Base-by-base conservation (phyloP, 2,329 filamentous ascomycete species). In the Mycocentrospora acerina region DNA sequence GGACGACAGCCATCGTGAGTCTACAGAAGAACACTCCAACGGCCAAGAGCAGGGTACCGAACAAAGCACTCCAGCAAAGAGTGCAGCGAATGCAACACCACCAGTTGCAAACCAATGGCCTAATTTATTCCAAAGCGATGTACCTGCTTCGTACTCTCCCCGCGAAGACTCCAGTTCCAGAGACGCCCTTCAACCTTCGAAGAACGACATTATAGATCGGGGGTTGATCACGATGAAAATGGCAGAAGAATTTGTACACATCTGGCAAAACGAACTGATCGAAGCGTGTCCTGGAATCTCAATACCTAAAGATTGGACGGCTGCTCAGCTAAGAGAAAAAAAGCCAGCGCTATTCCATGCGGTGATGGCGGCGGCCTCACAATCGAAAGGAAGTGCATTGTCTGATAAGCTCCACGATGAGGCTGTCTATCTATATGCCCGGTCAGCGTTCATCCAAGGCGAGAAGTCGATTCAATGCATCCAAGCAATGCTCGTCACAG, bases 291-390 rank as follows among this genome's bases (percentile, higher is more conserved):
- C 64, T 14, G 57, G 57, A 4, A 59, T 64, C 11, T 51, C 51
- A 3, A 54, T 66, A 6, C 51, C 56, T 4, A 55, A 44, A 17
- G 48, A 64, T 13, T 65, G 62, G 55, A 60, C 59, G n/a, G 57
- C 55, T 3, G 35, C 52, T 12, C 47, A 64, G 9, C 43, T 67
- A 4, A 46, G 64, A 30, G 32, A 38, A 14, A 55, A 55, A 19
- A 66, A 66, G 27, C 62, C 62, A 11, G 59, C 59, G 8, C 42
- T 67, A 8, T 67, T 66, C 33, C 58, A 64, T 37, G 60, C 64
- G 6, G 54, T 67, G 7, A 65, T 67, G 62, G 62, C 62, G 3
- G 64, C 64, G 13, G 56, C 64, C 13, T 54, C 62, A n/a, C 62
- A 63, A 18, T 55, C 48, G 4, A 60, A 61, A 37, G 64, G 62